Conservation (phyloP, 257 asterid genomes). For the Solanum tarapatanum region DNA sequence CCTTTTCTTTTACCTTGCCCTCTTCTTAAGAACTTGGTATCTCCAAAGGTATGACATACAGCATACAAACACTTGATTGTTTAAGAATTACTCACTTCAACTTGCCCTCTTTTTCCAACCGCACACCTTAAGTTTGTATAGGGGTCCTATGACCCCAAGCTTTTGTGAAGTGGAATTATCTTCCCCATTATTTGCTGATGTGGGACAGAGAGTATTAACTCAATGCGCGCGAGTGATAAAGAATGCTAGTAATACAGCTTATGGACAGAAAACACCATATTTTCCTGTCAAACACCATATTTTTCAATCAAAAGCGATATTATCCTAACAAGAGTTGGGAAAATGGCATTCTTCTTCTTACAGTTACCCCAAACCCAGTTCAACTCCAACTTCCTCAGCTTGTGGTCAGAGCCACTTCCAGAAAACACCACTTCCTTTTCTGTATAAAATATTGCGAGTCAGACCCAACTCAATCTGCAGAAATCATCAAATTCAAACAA, state of each 20-base stretch:
- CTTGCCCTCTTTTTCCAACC: not conserved
- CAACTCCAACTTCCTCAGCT: not conserved
- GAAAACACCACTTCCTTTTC: not conserved
- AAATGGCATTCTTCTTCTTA: not conserved
- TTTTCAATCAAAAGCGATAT: not conserved
- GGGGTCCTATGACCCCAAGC: not conserved
- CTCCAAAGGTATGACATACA: not conserved
- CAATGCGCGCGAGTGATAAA: not conserved
- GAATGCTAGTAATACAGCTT: not conserved
- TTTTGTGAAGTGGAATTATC: not conserved
- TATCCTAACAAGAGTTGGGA: not conserved
- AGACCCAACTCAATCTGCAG: not conserved
- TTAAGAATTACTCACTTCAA: not conserved
- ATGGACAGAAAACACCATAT: not conserved
- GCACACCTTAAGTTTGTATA: not conserved
- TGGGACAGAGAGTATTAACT: not conserved
- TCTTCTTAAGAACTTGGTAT: not conserved
- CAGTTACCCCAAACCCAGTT: not conserved
- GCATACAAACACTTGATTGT: not conserved
- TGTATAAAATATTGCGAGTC: not conserved
- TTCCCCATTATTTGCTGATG: not conserved
- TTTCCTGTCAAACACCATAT: not conserved
- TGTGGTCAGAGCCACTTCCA: not conserved
- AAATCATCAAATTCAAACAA: not conserved
- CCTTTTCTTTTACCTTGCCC: not conserved